Conservation (phyloP, 225 moss, liverwort and hornwort species). For the Straminergon stramineum region DNA sequence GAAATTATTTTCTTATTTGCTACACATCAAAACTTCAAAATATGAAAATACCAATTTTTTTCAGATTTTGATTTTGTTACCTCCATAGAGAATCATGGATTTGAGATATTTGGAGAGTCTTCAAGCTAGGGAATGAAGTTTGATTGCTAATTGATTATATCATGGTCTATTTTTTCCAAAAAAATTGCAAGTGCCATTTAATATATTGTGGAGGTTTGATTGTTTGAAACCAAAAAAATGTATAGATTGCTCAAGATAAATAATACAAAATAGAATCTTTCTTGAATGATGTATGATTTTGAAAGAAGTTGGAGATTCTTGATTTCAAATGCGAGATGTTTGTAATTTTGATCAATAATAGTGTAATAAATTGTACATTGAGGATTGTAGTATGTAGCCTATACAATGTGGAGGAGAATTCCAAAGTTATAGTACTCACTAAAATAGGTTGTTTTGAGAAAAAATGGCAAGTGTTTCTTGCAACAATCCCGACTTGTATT, state of each 20-base stretch:
- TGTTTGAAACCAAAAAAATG: background rate
- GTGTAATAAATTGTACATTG: too few relatives aligned
- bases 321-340: background rate
- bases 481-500: too few relatives aligned
- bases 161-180: background rate
- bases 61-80: too few relatives aligned
- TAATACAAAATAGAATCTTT: background rate
- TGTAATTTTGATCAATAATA: background rate
- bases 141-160: background rate
- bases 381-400: background rate
- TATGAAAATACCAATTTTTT: too few relatives aligned
- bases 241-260: background rate
- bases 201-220: background rate
- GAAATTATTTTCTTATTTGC: too few relatives aligned
- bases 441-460: too few relatives aligned
- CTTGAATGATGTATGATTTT: background rate
- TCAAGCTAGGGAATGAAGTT: background rate
- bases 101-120: background rate
- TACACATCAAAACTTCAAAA: too few relatives aligned
- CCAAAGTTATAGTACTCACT: too few relatives aligned
- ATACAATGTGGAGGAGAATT: background rate
- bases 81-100: background rate
- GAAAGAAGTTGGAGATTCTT: background rate
- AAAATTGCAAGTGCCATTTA: background rate
- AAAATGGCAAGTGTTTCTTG: too few relatives aligned